Base-by-base conservation (phyloP, 2,329 filamentous ascomycete genomes). In the Diaporthe ilicicola region DNA sequence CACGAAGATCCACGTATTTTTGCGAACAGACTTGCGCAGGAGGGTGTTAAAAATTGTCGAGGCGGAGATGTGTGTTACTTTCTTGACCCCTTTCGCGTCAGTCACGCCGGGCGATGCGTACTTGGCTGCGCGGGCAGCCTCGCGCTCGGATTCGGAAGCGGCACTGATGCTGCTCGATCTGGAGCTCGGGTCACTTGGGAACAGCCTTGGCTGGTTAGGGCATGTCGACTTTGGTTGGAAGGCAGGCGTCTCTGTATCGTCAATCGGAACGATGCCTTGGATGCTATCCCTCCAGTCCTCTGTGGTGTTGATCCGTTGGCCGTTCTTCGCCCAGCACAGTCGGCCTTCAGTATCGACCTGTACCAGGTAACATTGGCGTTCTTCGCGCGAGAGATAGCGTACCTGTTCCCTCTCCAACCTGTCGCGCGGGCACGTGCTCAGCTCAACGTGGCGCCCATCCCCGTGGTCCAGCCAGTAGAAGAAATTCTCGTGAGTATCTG, bases 1-100 rank as follows among this genome's bases (percentile, higher is more conserved):
- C 9, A 95, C 94, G 76, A 97, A 98, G 74, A 97, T 97, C 95
- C 95, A 97, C 5, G 93, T 96, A 77, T 95, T 95, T 73, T 94
- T 94, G 80, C 91, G 93, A 48, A 94, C 92, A 0, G 92, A 91
- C 74, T 93, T 92, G 72, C 93, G 89, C 19, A 96, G 85, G 7
- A 97, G 85, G 74, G 93, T 92, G 79, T 96, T 94, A 79, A 95
- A 88, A 4, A 97, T 86, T 0, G 92, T 91, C 0, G 91, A 89
- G 8, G 91, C 88, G 6, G 88, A 92, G 3, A 93, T 83, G 76
- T 93, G 88, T 70, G 86, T 87, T 69, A 92, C 78, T 73, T 90
- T 92, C 50, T 86, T 85, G 19, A 88, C 48, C 27, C 91, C 90
- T 71, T 88, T 90, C 0, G 87, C 87, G 5, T 89, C 81, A 74